Conservation (phyloP, 495 filamentous ascomycete species). For the Emericellopsis terricola region DNA sequence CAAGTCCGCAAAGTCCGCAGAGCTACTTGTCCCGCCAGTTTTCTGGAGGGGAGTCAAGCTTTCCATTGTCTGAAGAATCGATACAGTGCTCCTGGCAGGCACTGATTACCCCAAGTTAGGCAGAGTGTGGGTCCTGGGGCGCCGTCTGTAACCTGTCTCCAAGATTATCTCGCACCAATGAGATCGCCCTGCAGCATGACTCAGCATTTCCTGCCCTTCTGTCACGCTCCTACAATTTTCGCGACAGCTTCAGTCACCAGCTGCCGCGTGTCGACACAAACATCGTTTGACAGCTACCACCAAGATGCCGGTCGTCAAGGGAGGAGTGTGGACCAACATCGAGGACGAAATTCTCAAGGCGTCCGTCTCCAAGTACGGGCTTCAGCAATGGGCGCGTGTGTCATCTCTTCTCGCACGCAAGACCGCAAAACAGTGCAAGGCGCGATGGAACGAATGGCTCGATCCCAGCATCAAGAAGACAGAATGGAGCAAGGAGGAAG, state of each 20-base stretch:
- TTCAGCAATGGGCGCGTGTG: slow-evolving; percentile 98
- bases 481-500: slow-evolving; percentile 97
- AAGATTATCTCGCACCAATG: no score
- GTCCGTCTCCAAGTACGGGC: slow-evolving; percentile 86
- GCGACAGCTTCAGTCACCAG: not conserved
- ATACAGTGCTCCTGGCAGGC: no score
- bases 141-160: no score
- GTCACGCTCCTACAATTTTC: not conserved
- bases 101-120: no score
- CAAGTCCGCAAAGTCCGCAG: no score
- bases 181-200: no score
- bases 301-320: slow-evolving; percentile 92
- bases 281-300: slow-evolving; percentile 3
- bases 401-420: slow-evolving; percentile 94
- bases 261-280: not conserved
- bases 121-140: no score
- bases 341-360: slow-evolving; percentile 95
- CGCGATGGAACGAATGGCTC: slow-evolving; percentile 95
- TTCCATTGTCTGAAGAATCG: no score
- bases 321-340: slow-evolving; percentile 74
- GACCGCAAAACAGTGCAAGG: slow-evolving; percentile 97
- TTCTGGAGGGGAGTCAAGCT: no score
- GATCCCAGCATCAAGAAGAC: slow-evolving; percentile 95
- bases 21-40: no score
- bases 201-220: no score